Evolutionary conservation across 441 rosid species (phyloP), one percentile per base, ranked within the genome.

Genomic region (Raphanus hybrid): DNA sequence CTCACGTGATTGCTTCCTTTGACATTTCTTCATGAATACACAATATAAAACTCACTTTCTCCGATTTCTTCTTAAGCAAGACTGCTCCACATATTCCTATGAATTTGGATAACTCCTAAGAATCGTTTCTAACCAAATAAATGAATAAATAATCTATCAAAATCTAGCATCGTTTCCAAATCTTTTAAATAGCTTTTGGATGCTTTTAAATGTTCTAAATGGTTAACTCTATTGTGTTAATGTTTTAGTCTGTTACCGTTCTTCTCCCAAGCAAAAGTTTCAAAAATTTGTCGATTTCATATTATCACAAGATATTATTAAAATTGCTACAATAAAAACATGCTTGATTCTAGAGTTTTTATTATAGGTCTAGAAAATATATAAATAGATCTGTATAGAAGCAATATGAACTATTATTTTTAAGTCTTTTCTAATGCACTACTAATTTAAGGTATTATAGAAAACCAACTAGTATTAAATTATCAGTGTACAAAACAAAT

Each of bases 1-100:
- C 65, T 73, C 78, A 73, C 78, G 74, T 78, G 81, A 78, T 29
- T 16, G 45, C 2, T 39, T 39, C 65, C 8, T 61, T 62, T 73
- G 66, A 78, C 63, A 18, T 67, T 73, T 72, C 27, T 66, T 63
- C 3, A 1, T 26, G 57, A 2, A 41, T 37, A 54, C 32, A 5
- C 27, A 29, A 29, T 34, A 61, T 75, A 69, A 62, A 62, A 69
- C 71, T 76, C 71, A 27, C 7, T 55, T 64, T 55, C 48, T 54
- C 48, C 8, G 34, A 63, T 64, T 45, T 70, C 43, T 61, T 70
- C 54, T 50, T 48, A 68, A 43, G 48, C 66, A 63, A 76, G 11
- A 64, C 37, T 7, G 15, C 43, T 71, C 67, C 55, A 65, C 62
- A 77, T 8, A n/a, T 45, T 77, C 27, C 29, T 65, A 45, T 43